Evolutionary conservation across 495 filamentous ascomycete species (phyloP).

Genomic region (Friedmanniomyces simplex): DNA sequence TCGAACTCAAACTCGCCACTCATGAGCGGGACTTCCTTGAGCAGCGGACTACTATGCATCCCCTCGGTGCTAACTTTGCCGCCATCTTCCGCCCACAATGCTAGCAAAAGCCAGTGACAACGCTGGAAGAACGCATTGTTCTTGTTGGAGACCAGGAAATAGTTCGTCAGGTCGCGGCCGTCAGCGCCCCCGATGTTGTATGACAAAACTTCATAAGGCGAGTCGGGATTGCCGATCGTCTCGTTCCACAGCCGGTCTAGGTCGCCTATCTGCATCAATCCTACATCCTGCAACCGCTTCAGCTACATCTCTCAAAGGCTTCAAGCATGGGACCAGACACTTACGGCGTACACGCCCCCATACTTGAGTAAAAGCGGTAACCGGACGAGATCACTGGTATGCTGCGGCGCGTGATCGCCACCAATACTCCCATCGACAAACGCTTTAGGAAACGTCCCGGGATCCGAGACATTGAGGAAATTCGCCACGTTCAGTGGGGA

Average conservation of each 20-base stretch:
- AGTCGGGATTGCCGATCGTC: slow-evolving; percentile 37
- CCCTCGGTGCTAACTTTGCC: slow-evolving; percentile 42
- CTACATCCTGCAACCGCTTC: slow-evolving; percentile 32
- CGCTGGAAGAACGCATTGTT: slow-evolving; percentile 41
- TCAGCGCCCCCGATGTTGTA: slow-evolving; percentile 34
- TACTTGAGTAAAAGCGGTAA: slow-evolving; percentile 44
- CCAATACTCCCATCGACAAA: slow-evolving; percentile 39
- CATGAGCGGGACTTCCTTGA: slow-evolving; percentile 30
- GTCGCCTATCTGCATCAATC: slow-evolving; percentile 46
- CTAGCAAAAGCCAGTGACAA: slow-evolving; percentile 41
- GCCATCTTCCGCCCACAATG: slow-evolving; percentile 40
- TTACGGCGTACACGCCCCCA: slow-evolving; percentile 43
- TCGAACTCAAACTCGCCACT: slow-evolving; percentile 22
- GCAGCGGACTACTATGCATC: slow-evolving; percentile 39
- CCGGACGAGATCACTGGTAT: slow-evolving; percentile 47
- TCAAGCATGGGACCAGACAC: neutral
- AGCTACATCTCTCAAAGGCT: too few species aligned
- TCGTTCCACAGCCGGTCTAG: slow-evolving; percentile 41
- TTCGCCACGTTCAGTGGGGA: slow-evolving; percentile 39
- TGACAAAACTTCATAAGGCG: slow-evolving; percentile 39
- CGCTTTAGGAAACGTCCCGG: slow-evolving; percentile 37
- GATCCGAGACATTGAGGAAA: slow-evolving; percentile 39
- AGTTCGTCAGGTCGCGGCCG: slow-evolving; percentile 37
- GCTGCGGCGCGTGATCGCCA: slow-evolving; percentile 41
- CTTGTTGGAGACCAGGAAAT: slow-evolving; percentile 35